These are phyloP conservation scores for Suhomyces bribrorum DNA, from an alignment of 1,139 yeast species.

Conservation along the genomic window DNA sequence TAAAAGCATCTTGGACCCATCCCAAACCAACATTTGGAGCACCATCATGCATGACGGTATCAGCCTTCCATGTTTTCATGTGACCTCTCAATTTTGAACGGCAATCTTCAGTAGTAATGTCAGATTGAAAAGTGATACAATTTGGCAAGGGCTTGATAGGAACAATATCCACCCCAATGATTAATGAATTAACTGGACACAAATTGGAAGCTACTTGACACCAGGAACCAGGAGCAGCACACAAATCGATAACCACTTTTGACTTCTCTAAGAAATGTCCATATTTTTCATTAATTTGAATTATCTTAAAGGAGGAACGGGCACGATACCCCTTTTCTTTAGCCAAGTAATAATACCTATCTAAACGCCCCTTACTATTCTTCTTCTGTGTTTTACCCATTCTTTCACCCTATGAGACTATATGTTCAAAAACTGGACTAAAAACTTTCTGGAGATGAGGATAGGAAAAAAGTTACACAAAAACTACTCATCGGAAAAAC, in stretches of 20 bases:
- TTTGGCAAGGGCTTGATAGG: conserved; percentile 95
- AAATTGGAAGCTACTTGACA: conserved; percentile 96
- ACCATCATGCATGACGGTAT: conserved; percentile 97
- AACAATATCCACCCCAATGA: conserved; percentile 96
- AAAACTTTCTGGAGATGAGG: conserved; percentile 13
- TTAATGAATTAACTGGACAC: conserved; percentile 89
- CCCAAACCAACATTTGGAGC: conserved; percentile 99
- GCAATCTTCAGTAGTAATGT: conserved; percentile 97
- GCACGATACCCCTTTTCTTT: conserved; percentile 98
- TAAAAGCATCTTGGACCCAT: conserved; percentile 99
- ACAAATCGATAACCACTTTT: conserved; percentile 94
- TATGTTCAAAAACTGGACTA: conserved; percentile 12
- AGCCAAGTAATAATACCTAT: conserved; percentile 92
- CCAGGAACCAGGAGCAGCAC: conserved; percentile 99
- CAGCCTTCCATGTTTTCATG: conserved; percentile 99
- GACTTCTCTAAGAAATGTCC: conserved; percentile 94
- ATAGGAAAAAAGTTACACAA: conserved; percentile 2
- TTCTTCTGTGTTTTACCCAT: conserved; percentile 97
- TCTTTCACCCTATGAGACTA: neutral
- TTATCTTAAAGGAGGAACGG: conserved; percentile 94
- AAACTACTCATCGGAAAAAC: neutral
- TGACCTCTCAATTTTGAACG: conserved; percentile 90
- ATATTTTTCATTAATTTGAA: conserved; percentile 94
- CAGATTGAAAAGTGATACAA: conserved; percentile 91
- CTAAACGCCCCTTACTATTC: conserved; percentile 98